Conservation (phyloP, 495 filamentous ascomycete genomes). For the Trichoderma orchidacearum region DNA sequence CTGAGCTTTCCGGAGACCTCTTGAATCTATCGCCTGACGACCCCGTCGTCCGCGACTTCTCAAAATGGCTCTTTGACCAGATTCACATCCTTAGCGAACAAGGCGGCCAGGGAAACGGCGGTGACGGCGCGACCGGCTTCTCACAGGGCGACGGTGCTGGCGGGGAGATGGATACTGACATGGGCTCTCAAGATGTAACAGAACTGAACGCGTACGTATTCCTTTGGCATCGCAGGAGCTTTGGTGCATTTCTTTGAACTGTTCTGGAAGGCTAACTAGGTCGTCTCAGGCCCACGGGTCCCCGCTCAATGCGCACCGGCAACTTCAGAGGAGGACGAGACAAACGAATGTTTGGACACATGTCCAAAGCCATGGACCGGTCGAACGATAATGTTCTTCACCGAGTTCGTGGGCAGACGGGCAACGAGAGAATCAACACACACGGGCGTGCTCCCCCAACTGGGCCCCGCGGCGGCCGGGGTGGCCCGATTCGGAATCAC, state of each 20-base stretch:
- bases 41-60: slow-evolving; percentile 67
- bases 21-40: slow-evolving; percentile 74
- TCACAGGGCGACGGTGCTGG: slow-evolving; percentile 15
- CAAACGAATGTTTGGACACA: slow-evolving; percentile 73
- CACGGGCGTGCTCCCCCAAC: slow-evolving; percentile 60
- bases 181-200: slow-evolving; percentile 40
- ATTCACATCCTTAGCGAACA: slow-evolving; percentile 53
- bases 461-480: slow-evolving; percentile 45
- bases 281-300: slow-evolving; percentile 66
- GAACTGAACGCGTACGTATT: slow-evolving; percentile 57
- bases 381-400: slow-evolving; percentile 60
- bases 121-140: slow-evolving; percentile 5
- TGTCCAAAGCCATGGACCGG: slow-evolving; percentile 78
- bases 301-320: slow-evolving; percentile 83
- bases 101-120: slow-evolving; percentile 17
- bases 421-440: slow-evolving; percentile 63
- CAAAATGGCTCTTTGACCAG: slow-evolving; percentile 83
- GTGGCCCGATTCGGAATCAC: slow-evolving; percentile 37
- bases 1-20: slow-evolving; percentile 79
- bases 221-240: not conserved
- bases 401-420: slow-evolving; percentile 59
- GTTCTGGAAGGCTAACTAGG: not conserved
- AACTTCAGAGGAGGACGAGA: slow-evolving; percentile 35
- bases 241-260: not conserved
- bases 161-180: slow-evolving; percentile 44